phyloP scores from a whole-genome alignment of 805 yeast species.

The Diddensiella santjacobensis region DNA sequence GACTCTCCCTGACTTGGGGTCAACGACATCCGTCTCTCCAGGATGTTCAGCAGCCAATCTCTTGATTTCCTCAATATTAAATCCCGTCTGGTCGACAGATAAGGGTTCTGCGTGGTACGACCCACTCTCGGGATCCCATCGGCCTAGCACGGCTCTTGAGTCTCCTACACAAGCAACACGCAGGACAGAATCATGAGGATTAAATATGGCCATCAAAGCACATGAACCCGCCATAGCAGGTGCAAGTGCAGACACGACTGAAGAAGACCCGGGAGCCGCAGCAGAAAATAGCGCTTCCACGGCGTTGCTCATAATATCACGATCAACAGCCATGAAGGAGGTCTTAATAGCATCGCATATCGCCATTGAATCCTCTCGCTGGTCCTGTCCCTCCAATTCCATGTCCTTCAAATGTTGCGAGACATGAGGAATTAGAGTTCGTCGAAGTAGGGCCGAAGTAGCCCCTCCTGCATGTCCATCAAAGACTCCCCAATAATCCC shows the following conservation, averaged over 20 bases:
- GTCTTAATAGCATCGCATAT: constrained; percentile 72
- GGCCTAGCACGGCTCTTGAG: constrained; percentile 81
- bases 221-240: constrained; percentile 44
- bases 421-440: constrained; percentile 69
- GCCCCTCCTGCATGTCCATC: constrained; percentile 97
- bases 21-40: constrained; percentile 65
- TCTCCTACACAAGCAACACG: constrained; percentile 94
- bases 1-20: constrained; percentile 72
- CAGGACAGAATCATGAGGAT: constrained; percentile 61
- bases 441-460: constrained; percentile 75
- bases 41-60: constrained; percentile 84
- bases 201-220: constrained; percentile 79
- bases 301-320: constrained; percentile 46
- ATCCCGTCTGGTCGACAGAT: background rate
- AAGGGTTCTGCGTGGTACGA: constrained; percentile 51
- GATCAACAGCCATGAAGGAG: constrained; percentile 77
- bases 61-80: constrained; percentile 29
- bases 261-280: background rate
- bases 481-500: constrained; percentile 89
- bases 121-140: constrained; percentile 56
- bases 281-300: background rate
- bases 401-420: constrained; percentile 34
- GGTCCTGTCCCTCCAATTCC: background rate
- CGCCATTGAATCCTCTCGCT: constrained; percentile 50
- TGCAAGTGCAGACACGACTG: background rate